These are phyloP conservation scores for Trichosporon sp. DNA, from an alignment of 1,284 basidiomycete species.

Conservation along the genomic window DNA sequence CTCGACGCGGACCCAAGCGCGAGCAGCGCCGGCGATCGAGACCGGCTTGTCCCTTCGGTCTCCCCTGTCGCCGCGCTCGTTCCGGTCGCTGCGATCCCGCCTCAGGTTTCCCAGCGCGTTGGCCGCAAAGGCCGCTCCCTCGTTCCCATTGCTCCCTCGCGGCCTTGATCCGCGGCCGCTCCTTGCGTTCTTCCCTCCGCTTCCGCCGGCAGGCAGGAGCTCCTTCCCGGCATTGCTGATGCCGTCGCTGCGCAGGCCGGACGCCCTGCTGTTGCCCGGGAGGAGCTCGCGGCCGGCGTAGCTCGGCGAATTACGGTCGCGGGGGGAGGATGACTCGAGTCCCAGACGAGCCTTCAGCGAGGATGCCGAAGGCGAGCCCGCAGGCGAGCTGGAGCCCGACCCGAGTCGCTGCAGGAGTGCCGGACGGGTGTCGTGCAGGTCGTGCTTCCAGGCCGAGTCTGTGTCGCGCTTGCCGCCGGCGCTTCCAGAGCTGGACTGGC, in stretches of 20 bases:
- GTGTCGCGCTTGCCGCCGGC: slow-evolving; percentile 34
- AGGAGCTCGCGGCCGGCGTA: slow-evolving; percentile 43
- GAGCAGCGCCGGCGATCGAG: slow-evolving; percentile 71
- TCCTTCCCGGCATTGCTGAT: slow-evolving; percentile 23
- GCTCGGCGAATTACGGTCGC: slow-evolving; percentile 29
- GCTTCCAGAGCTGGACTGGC: slow-evolving; percentile 14
- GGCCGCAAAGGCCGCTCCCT: slow-evolving; percentile 20
- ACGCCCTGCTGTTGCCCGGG: slow-evolving; percentile 26
- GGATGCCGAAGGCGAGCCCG: slow-evolving; percentile 15
- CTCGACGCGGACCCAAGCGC: slow-evolving; percentile 73
- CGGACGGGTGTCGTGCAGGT: slow-evolving; percentile 39
- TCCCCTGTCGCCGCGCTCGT: neutral
- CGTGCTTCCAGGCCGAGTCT: slow-evolving; percentile 49
- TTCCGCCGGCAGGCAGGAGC: slow-evolving; percentile 20
- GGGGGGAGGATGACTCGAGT: slow-evolving; percentile 22
- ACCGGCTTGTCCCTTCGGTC: slow-evolving; percentile 12
- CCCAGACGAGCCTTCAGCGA: slow-evolving; percentile 27
- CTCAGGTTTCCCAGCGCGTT: neutral
- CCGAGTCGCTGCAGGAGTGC: slow-evolving; percentile 35
- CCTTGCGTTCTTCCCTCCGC: slow-evolving; percentile 19
- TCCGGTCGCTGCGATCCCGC: neutral
- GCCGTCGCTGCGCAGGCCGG: slow-evolving; percentile 34
- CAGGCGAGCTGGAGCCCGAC: slow-evolving; percentile 17
- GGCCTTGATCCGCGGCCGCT: slow-evolving; percentile 17
- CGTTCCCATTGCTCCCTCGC: neutral